Evolutionary conservation across 2,329 filamentous ascomycete genomes (phyloP), one percentile per base, ranked within the genome.

Genomic region (Elsinoe necatrix): DNA sequence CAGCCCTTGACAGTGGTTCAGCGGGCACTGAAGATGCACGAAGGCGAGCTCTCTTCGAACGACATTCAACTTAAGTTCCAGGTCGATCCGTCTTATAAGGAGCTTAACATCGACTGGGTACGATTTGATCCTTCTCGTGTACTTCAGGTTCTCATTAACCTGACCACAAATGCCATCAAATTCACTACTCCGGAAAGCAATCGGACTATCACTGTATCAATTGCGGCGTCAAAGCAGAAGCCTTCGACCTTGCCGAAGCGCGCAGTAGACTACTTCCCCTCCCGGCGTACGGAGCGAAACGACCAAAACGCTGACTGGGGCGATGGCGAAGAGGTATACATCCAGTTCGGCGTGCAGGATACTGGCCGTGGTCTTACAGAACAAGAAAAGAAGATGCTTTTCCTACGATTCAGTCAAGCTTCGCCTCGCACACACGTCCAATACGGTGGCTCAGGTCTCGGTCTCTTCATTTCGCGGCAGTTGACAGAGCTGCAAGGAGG

Each of bases 401-500:
- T 92, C 69, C 81, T 89, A 62, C 80, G 86, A 20, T 93, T 93
- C 67, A 84, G 85, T 5, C 88, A 92, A 69, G 86, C 86, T 0
- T 88, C 82, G 20, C 84, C 86, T 1, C 81, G 82, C 51, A 90
- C 86, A 0, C 86, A 89, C 61, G 82, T 89, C 14, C 82, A 88
- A 62, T 90, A 92, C 61, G 88, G 87, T 20, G 88, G 88, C 0
- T 87, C 84, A 0, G 88, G 88, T 0, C 76, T 93, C 1, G 88
- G 88, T 0, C 74, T 92, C 0, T 92, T 90, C 68, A 91, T 92
- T 61, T 87, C 84, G 35, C 79, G 86, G 21, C 81, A 87, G 56
- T 76, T 93, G n/a, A 88, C 86, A 0, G 87, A 92, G 66, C 73
- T 92, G 9, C 87, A 91, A 67, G 86, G 87, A 18, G 88, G 88